phyloP scores from a whole-genome alignment of 1,284 basidiomycete species.

The Irpex lacteus region DNA sequence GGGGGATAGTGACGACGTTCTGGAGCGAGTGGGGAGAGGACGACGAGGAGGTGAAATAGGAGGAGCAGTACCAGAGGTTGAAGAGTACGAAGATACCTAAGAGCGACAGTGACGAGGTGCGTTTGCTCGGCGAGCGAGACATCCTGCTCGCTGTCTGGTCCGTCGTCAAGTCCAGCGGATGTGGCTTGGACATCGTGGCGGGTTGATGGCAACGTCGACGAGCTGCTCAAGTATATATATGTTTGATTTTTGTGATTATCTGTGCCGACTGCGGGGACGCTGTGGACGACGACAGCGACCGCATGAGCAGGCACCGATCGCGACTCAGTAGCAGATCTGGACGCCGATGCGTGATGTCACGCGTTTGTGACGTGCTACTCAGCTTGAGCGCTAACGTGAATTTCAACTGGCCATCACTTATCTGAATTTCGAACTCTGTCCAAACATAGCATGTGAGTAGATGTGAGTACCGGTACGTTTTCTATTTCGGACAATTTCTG shows the following conservation, averaged over 20 bases:
- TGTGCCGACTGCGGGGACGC: background rate
- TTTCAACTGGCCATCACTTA: too few species aligned
- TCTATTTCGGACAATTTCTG: too few species aligned
- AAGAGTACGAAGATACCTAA: conserved; percentile 14
- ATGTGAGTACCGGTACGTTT: too few species aligned
- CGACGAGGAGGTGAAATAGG: conserved; percentile 8
- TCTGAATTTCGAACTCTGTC: too few species aligned
- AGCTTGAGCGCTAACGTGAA: too few species aligned
- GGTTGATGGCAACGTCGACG: background rate
- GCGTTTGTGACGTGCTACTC: too few species aligned
- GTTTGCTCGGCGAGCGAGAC: background rate
- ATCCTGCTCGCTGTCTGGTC: background rate
- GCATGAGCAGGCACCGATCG: background rate
- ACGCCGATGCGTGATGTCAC: background rate
- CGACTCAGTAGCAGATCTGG: background rate
- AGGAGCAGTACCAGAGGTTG: conserved; percentile 13
- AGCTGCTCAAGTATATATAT: too few species aligned
- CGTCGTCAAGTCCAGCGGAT: background rate
- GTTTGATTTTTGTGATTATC: background rate
- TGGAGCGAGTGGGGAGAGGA: background rate
- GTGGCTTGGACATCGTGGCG: background rate
- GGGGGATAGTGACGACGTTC: conserved; percentile 17
- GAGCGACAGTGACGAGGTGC: conserved; percentile 11
- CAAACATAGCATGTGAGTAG: too few species aligned
- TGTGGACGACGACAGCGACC: background rate